phyloP scores from a whole-genome alignment of 2,329 filamentous ascomycete species.

The Neospermospora avenae region DNA sequence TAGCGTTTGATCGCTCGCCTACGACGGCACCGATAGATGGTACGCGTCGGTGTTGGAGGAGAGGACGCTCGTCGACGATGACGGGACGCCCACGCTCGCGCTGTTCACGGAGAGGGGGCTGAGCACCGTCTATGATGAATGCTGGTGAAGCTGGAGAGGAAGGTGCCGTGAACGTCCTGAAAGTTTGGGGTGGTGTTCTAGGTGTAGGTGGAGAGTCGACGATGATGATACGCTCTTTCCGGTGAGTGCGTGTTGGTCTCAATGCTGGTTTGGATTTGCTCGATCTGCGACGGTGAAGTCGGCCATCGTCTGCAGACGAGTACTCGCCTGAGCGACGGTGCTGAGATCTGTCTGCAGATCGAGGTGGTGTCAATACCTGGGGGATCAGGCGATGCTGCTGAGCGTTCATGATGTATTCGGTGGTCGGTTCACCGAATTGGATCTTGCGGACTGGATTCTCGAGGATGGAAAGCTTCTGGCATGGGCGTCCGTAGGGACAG shows the following conservation, averaged over 20 bases:
- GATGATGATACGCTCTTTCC: slow-evolving; percentile 44
- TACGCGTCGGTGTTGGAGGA: slow-evolving; percentile 13
- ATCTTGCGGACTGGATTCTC: slow-evolving; percentile 42
- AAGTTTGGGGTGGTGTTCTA: slow-evolving; percentile 45
- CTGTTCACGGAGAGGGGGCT: slow-evolving; percentile 11
- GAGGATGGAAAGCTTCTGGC: slow-evolving; percentile 41
- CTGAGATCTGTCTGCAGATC: slow-evolving; percentile 21
- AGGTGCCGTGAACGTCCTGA: slow-evolving; percentile 39
- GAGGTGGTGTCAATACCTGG: slow-evolving; percentile 29
- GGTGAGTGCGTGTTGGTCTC: slow-evolving; percentile 29
- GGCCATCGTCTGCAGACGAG: slow-evolving; percentile 33
- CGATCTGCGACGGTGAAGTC: slow-evolving; percentile 40
- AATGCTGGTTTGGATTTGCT: slow-evolving; percentile 30
- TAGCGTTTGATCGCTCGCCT: slow-evolving; percentile 6
- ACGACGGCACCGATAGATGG: slow-evolving; percentile 23
- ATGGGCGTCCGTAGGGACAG: slow-evolving; percentile 41
- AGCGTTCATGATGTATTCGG: slow-evolving; percentile 39
- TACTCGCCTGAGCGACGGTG: slow-evolving; percentile 34
- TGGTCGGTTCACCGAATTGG: slow-evolving; percentile 36
- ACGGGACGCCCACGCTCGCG: slow-evolving; percentile 25
- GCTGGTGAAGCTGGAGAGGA: slow-evolving; percentile 28
- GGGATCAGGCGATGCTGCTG: slow-evolving; percentile 21
- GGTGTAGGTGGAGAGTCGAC: slow-evolving; percentile 45
- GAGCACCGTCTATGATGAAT: slow-evolving; percentile 15
- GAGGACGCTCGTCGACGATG: slow-evolving; percentile 31